Evolutionary conservation across 176 grass and related monocot species (phyloP), one percentile per base, ranked within the genome.

Genomic region (Metroxylon sagu): DNA sequence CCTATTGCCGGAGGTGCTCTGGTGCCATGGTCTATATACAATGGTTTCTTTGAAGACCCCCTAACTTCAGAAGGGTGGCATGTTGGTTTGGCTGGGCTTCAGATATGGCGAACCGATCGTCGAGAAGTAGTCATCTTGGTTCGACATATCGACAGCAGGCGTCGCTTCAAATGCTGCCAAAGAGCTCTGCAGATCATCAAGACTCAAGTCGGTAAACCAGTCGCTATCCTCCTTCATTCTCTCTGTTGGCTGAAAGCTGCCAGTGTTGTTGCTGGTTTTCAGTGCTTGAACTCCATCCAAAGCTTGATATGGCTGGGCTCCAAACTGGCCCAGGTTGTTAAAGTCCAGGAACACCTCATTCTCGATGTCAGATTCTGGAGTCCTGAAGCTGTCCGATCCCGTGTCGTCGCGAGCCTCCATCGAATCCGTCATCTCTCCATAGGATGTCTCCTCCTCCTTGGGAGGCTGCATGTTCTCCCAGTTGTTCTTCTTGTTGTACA

Each of bases 401-500:
- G 43, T 15, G 19, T 50, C 66, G 18, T 69, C 21, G 49, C 52
- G 43, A 12, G 18, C n/a, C 29, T 31, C 28, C 14, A 39, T 6
- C 10, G 17, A 6, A 1, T 8, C 53, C 1, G 66, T 17, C 14
- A 27, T 4, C 29, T 18, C 48, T 27, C 12, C 48, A 3, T 16
- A 43, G 7, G 35, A 43, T 14, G 8, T 6, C 35, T 43, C 35
- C 35, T 12, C 35, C 35, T 43, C 35, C 35, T 43, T 12, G 2
- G 1, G 35, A 6, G 0, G 7, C 35, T 12, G 28, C 59, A 14
- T 18, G 18, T 39, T 62, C 16, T 16, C 16, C 59, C 59, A 28
- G 39, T 4, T 48, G 29, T 69, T 69, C 66, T 70, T 59, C 43
- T 70, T 70, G 68, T 70, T 59, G 68, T 59, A 59, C 18, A 70